A percentile compares a stretch with the other conserved stretches of the same genome.
Evolutionary conservation across 2,329 filamentous ascomycete species (phyloP).

Genomic region (Byssochlamys sp.): DNA sequence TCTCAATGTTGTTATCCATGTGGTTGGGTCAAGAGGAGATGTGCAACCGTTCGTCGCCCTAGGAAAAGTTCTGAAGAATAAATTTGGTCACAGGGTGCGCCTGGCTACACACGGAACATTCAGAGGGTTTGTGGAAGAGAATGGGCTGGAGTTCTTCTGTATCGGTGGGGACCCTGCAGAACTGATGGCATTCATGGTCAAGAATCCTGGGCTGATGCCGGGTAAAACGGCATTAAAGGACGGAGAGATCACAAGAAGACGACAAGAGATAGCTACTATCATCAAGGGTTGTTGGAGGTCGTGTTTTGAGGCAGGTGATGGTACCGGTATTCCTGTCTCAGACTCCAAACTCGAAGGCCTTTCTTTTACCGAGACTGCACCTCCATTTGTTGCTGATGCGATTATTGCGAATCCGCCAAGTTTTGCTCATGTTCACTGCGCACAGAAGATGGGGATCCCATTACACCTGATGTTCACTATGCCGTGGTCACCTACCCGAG

Average conservation of each 20-base stretch:
- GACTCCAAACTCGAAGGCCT: slow-evolving; percentile 44
- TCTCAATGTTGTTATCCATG: slow-evolving; percentile 64
- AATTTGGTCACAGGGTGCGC: slow-evolving; percentile 61
- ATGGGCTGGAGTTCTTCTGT: slow-evolving; percentile 64
- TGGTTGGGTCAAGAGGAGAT: slow-evolving; percentile 64
- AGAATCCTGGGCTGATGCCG: slow-evolving; percentile 77
- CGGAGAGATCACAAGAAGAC: slow-evolving; percentile 65
- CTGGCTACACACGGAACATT: slow-evolving; percentile 65
- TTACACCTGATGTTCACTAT: slow-evolving; percentile 89
- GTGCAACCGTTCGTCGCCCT: slow-evolving; percentile 67
- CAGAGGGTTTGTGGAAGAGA: slow-evolving; percentile 57
- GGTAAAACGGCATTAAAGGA: slow-evolving; percentile 65
- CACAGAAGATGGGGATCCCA: slow-evolving; percentile 66
- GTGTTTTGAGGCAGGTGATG: slow-evolving; percentile 70
- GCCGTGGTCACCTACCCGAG: slow-evolving; percentile 79
- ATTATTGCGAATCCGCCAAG: slow-evolving; percentile 77
- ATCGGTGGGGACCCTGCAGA: slow-evolving; percentile 68
- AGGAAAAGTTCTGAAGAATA: slow-evolving; percentile 54
- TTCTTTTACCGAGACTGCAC: slow-evolving; percentile 34
- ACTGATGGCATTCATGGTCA: slow-evolving; percentile 84
- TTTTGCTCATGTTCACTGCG: slow-evolving; percentile 70
- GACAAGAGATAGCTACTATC: slow-evolving; percentile 67
- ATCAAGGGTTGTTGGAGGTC: slow-evolving; percentile 79
- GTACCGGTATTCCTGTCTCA: slow-evolving; percentile 43
- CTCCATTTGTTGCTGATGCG: slow-evolving; percentile 74